Evolutionary conservation across 1,284 basidiomycete species (phyloP).

Genomic region (Xerocomus amazonicus): DNA sequence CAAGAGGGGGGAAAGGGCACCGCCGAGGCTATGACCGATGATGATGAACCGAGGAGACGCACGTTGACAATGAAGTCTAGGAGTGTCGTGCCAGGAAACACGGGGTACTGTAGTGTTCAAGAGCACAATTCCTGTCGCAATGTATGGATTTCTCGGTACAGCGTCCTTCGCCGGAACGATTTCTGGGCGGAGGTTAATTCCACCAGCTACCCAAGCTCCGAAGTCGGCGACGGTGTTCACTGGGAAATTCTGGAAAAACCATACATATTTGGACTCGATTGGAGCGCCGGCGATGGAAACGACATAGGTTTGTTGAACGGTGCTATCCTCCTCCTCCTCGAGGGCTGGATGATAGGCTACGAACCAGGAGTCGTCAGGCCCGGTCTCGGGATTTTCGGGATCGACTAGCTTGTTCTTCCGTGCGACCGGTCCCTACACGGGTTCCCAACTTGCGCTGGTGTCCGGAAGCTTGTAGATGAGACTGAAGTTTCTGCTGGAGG

Average conservation of each 20-base stretch:
- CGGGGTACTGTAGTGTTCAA: conserved; percentile 5
- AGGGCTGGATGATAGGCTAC: conserved; percentile 12
- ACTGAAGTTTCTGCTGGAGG: conserved; percentile 5
- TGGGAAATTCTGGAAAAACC: background rate
- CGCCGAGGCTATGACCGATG: conserved; percentile 11
- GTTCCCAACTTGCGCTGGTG: conserved; percentile 1
- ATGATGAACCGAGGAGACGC: background rate
- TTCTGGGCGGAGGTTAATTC: background rate
- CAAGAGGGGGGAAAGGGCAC: conserved; percentile 8
- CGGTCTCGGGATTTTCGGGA: background rate
- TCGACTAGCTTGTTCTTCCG: conserved; percentile 12
- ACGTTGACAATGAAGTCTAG: conserved; percentile 5
- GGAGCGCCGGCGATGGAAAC: conserved; percentile 16
- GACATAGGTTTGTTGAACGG: conserved; percentile 5
- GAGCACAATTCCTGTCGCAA: background rate
- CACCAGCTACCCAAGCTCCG: conserved; percentile 6
- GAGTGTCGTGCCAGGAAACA: conserved; percentile 3
- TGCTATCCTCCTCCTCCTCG: conserved; percentile 12
- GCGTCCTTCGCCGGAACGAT: background rate
- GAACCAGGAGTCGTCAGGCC: conserved; percentile 19
- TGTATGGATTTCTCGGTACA: background rate
- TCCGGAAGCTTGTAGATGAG: background rate
- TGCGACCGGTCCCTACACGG: conserved; percentile 16
- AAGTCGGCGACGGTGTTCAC: conserved; percentile 14
- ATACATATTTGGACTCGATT: background rate